Evolutionary conservation across 345 rosid species (phyloP), one percentile per base, ranked within the genome.

Genomic region (Cardamine resedifolia): DNA sequence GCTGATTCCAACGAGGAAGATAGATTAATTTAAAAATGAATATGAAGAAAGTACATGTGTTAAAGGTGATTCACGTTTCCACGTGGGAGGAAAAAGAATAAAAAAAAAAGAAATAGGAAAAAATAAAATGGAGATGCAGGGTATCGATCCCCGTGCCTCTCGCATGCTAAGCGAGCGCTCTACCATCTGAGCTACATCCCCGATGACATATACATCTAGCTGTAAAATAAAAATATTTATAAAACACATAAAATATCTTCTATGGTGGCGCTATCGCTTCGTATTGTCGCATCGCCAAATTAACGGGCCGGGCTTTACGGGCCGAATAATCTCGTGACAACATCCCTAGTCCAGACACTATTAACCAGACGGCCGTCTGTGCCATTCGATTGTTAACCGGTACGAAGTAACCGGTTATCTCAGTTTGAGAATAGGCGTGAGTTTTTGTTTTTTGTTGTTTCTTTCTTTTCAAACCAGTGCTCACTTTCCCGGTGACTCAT

Each of bases 121-220:
- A n/a, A n/a, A 0, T 12, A 6, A 62, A 10, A 0, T 87, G 96
- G 90, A 86, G 87, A 91, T 83, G 91, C 83, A 87, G 86, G 87
- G 89, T 83, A 89, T 87, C 90, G 87, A 86, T 83, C 89, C 91
- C 89, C 81, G 88, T 85, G 74, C 87, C 93, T 86, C 97, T 89
- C 87, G 86, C 90, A 86, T 91, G 91, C 88, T 85, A 89, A 87
- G 89, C 91, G 85, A 87, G 91, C 88, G 87, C 90, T 87, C 91
- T 87, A 87, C 90, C 96, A 89, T 85, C 88, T 89, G 94, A 91
- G 90, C 91, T 85, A 87, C 88, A 84, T 82, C 88, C 92, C 88
- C 90, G n/a, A n/a, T n/a, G n/a, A n/a, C n/a, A n/a, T n/a, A n/a
- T n/a, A n/a, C n/a, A n/a, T n/a, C n/a, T n/a, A n/a, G n/a, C n/a